Conservation (phyloP, 768 basidiomycete genomes). For the Gautieria morchelliformis region DNA sequence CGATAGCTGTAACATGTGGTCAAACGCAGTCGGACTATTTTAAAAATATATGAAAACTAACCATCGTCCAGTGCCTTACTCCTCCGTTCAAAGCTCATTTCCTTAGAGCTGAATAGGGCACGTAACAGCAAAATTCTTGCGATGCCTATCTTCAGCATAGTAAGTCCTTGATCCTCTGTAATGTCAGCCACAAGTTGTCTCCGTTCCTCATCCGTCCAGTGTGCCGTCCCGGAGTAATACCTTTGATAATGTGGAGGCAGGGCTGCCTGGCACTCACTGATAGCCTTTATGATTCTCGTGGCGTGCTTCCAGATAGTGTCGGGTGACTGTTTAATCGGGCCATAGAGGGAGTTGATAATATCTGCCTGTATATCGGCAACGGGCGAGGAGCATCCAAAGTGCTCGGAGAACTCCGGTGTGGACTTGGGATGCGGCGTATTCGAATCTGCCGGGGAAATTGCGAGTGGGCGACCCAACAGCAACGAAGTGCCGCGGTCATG, state of each 20-base stretch:
- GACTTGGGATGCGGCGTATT: constrained; percentile 65
- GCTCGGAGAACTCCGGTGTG: constrained; percentile 57
- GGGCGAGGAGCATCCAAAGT: constrained; percentile 67
- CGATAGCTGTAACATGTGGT: constrained; percentile 44
- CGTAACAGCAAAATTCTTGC: constrained; percentile 68
- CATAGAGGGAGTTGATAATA: constrained; percentile 79
- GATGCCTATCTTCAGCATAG: constrained; percentile 76
- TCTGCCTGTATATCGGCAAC: constrained; percentile 82
- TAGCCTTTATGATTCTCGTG: constrained; percentile 67
- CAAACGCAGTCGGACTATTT: not conserved
- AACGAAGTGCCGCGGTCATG: constrained; percentile 87
- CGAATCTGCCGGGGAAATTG: constrained; percentile 72
- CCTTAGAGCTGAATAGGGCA: constrained; percentile 70
- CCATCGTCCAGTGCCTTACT: constrained; percentile 72
- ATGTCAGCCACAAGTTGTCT: constrained; percentile 62
- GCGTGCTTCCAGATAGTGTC: constrained; percentile 71
- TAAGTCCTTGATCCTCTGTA: constrained; percentile 73
- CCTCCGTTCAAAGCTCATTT: constrained; percentile 53
- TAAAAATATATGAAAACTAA: constrained; percentile 23
- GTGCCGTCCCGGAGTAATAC: constrained; percentile 72
- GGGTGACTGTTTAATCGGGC: constrained; percentile 58
- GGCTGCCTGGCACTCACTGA: constrained; percentile 58
- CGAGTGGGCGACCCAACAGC: constrained; percentile 76
- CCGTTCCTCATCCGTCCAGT: constrained; percentile 60
- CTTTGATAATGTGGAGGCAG: constrained; percentile 63